Evolutionary conservation across 352 stramenopile species (phyloP), one percentile per base, ranked within the genome.

Genomic region (Phytophthora capsici): DNA sequence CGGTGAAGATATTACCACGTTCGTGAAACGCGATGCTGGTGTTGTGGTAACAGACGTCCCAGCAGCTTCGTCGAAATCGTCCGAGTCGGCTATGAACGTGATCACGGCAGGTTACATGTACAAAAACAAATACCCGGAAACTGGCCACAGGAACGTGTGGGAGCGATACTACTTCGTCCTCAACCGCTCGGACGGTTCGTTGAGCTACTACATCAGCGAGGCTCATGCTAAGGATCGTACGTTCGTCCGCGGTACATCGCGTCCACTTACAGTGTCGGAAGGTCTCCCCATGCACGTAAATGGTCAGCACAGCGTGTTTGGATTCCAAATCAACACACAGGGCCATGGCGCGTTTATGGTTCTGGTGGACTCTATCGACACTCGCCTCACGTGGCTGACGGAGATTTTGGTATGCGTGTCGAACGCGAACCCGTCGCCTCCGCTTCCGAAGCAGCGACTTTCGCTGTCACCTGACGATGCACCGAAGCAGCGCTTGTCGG

Each of bases 171-270:
- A 91, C 60, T 95, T 95, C 43, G 85, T 93, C 22, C 71, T 95
- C 17, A 88, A 94, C 56, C 85, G 86, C 32, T 67, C 75, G 16
- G 80, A 93, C 3, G 85, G 86, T 10, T 84, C 82, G 7, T 54
- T 95, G 38, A 92, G 85, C 64, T 95, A 93, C 56, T 95, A 95
- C 71, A 89, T 94, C 14, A 93, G 82, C 34, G 88, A 95, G 51
- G 80, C 85, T 41, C 88, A 95, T 54, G 88, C 88, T 6, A 90
- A 91, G 57, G 86, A 95, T 48, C 84, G 86, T 8, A 95, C 86
- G n/a, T 93, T 90, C 46, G 69, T 95, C 45, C 82, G 87, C 9
- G 88, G 88, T n/a, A 93, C 86, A 4, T 78, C 82, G 6, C 84
- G 85, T 45, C 88, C 88, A 0, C 64, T 89, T 36, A 93, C 79